These are phyloP conservation scores for Beauveria varroae DNA, from an alignment of 2,329 filamentous ascomycete species.

Conservation along the genomic window DNA sequence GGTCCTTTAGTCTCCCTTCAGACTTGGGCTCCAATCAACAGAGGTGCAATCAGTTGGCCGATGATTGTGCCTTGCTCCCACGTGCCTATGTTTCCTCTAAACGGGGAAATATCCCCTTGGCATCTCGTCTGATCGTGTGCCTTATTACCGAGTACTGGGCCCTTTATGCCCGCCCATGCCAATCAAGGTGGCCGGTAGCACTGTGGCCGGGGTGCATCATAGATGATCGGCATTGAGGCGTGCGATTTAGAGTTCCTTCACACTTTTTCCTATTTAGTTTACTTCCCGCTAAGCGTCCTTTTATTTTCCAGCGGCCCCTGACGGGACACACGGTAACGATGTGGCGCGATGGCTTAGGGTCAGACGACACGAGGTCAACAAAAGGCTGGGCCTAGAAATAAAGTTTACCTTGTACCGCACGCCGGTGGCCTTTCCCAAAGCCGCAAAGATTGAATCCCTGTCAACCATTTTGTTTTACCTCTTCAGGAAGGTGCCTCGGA, in stretches of 20 bases:
- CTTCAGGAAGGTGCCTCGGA: slow-evolving; percentile 5
- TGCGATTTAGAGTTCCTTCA: neutral
- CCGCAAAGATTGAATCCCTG: slow-evolving; percentile 1
- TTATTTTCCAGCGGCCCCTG: too few relatives aligned
- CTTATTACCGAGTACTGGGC: neutral
- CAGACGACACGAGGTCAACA: neutral
- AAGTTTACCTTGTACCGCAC: neutral
- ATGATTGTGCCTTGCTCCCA: neutral
- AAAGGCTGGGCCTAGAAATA: neutral
- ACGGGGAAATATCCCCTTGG: neutral
- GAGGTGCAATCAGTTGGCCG: too few relatives aligned
- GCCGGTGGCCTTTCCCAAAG: slow-evolving; percentile 1
- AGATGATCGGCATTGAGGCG: slow-evolving; percentile 2
- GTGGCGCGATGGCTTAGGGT: neutral
- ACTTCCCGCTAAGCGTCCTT: neutral
- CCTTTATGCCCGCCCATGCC: neutral
- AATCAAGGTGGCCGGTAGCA: neutral
- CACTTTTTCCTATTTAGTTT: neutral
- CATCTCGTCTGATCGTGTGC: slow-evolving; percentile 6
- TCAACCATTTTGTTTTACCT: neutral
- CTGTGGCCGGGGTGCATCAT: neutral
- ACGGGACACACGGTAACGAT: neutral
- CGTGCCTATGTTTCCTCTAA: neutral
- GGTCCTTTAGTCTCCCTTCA: neutral
- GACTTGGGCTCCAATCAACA: neutral